Conservation (phyloP, 2,329 filamentous ascomycete species). For the Diaporthe citriasiana region DNA sequence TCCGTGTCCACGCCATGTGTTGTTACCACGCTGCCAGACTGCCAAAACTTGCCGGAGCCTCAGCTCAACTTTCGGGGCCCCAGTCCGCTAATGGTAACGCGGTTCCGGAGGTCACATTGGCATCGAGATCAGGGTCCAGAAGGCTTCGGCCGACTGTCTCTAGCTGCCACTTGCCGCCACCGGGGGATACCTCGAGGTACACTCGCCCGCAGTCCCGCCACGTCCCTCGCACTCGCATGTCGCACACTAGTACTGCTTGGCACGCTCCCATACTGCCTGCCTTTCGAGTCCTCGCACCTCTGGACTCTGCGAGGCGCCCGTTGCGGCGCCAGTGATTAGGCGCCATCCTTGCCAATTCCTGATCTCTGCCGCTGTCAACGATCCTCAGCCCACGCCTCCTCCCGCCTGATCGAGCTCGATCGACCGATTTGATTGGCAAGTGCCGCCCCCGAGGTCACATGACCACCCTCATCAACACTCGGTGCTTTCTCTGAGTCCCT, state of each 20-base stretch:
- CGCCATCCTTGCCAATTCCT: constrained; percentile 28
- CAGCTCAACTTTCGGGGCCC: not conserved
- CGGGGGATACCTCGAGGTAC: constrained; percentile 31
- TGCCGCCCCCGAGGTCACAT: not conserved
- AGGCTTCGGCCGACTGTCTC: constrained; percentile 8
- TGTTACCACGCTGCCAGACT: not conserved
- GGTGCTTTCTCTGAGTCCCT: not conserved
- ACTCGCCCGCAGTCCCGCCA: not conserved
- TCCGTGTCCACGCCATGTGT: not conserved
- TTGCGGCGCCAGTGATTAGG: constrained; percentile 9
- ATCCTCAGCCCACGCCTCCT: constrained; percentile 32
- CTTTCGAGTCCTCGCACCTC: not conserved
- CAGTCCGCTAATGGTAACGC: constrained; percentile 6
- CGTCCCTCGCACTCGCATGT: constrained; percentile 14
- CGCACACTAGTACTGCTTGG: not conserved
- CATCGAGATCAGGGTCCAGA: constrained; percentile 40
- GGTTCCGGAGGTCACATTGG: not conserved
- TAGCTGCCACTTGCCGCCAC: not conserved
- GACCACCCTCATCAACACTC: too few relatives aligned
- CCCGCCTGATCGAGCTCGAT: constrained; percentile 30
- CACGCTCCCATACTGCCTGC: not conserved
- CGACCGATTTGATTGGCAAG: constrained; percentile 38
- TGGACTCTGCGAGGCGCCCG: constrained; percentile 25
- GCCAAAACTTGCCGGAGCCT: constrained; percentile 1
- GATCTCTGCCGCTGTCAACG: constrained; percentile 38